These are phyloP conservation scores for Ganoderma sinense DNA, from an alignment of 1,284 basidiomycete genomes.

Conservation along the genomic window DNA sequence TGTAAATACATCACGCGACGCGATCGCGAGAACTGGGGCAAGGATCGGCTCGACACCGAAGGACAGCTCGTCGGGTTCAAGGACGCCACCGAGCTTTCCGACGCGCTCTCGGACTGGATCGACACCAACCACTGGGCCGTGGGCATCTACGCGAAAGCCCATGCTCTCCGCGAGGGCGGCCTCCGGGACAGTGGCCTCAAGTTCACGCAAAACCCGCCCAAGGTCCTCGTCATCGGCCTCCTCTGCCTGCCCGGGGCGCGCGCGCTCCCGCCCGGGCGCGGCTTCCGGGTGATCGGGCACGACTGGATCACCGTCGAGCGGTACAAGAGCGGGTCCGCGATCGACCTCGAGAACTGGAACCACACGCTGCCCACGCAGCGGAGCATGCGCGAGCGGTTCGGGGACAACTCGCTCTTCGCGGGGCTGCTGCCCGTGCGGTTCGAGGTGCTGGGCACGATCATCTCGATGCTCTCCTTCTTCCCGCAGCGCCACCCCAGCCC, in stretches of 20 bases:
- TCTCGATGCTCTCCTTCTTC: background rate
- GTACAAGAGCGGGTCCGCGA: background rate
- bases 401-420: background rate
- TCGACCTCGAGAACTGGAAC: background rate
- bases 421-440: conserved; percentile 2
- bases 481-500: background rate
- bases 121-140: background rate
- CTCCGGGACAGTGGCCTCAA: background rate
- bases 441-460: background rate
- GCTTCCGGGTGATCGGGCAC: background rate
- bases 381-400: background rate
- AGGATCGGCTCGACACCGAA: background rate
- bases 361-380: background rate
- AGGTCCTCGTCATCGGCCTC: background rate
- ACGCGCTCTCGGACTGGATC: background rate
- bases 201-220: background rate
- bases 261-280: background rate
- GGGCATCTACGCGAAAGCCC: background rate
- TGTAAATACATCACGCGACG: background rate
- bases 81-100: background rate
- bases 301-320: conserved; percentile 1
- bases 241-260: background rate
- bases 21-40: conserved; percentile 2
- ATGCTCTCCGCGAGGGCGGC: background rate
- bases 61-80: background rate